These are phyloP conservation scores for Jatropha curcas DNA, from an alignment of 345 rosid species.

Conservation along the genomic window DNA sequence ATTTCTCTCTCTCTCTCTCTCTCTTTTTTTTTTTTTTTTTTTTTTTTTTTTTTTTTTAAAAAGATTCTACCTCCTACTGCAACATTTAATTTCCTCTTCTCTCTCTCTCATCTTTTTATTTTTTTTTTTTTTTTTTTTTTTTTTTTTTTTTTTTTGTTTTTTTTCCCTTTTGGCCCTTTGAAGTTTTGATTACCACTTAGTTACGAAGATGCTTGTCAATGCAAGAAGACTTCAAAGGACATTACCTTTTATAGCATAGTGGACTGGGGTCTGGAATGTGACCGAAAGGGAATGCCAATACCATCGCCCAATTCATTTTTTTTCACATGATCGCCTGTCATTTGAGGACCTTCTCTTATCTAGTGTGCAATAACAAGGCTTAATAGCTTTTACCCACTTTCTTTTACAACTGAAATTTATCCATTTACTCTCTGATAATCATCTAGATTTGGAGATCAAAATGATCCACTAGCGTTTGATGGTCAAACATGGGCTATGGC, in stretches of 20 bases:
- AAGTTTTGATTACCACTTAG: too few relatives aligned
- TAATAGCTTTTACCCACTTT: neutral
- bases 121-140: too few relatives aligned
- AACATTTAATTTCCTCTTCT: neutral
- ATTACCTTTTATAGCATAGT: conserved; percentile 25
- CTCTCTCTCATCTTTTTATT: too few relatives aligned
- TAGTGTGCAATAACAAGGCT: neutral
- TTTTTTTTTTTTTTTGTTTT: too few relatives aligned
- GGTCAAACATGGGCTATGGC: neutral
- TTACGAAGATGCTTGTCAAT: conserved; percentile 14
- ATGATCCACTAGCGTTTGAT: neutral
- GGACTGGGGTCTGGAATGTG: conserved; percentile 23
- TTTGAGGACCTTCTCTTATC: conserved; percentile 16
- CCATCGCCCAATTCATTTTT: conserved; percentile 13
- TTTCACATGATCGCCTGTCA: too few relatives aligned
- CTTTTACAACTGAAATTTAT: neutral
- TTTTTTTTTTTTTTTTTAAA: too few relatives aligned
- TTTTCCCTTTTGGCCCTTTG: too few relatives aligned
- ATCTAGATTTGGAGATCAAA: neutral
- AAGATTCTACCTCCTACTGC: too few relatives aligned
- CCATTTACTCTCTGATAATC: neutral
- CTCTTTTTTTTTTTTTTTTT: too few relatives aligned
- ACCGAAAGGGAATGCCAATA: conserved; percentile 2
- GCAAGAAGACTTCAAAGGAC: conserved; percentile 21
- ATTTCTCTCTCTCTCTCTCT: too few relatives aligned